Conservation (phyloP, 2,329 filamentous ascomycete genomes). For the Cadophora luteo-olivacea region DNA sequence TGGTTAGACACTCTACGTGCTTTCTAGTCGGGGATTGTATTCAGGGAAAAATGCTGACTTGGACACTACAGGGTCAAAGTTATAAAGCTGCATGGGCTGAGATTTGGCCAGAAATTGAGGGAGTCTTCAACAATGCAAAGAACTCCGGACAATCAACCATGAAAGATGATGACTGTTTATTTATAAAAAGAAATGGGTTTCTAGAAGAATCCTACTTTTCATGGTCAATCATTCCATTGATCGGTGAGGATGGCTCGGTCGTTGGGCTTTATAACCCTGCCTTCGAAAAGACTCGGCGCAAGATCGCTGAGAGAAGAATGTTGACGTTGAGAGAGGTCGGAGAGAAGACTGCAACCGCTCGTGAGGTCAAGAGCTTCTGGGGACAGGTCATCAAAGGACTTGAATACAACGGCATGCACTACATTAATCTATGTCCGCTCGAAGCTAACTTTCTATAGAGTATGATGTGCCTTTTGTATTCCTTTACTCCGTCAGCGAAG, state of each 20-base stretch:
- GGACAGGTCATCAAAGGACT: conserved; percentile 70
- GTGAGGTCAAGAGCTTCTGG: conserved; percentile 78
- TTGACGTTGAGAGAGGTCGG: conserved; percentile 79
- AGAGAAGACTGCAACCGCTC: conserved; percentile 74
- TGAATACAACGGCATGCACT: conserved; percentile 63
- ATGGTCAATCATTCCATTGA: conserved; percentile 80
- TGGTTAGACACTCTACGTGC: conserved; percentile 50
- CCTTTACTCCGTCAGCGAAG: conserved; percentile 77
- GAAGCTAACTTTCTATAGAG: conserved; percentile 45
- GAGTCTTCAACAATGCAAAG: conserved; percentile 71
- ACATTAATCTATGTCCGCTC: not conserved
- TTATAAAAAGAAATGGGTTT: conserved; percentile 72
- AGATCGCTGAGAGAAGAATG: conserved; percentile 82
- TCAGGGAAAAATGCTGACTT: conserved; percentile 19
- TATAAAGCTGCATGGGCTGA: conserved; percentile 74
- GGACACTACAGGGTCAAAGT: conserved; percentile 57
- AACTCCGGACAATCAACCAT: conserved; percentile 78
- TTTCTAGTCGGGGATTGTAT: not conserved
- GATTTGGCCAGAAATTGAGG: conserved; percentile 75
- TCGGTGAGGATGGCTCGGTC: conserved; percentile 76
- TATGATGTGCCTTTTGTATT: conserved; percentile 78
- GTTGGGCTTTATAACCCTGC: conserved; percentile 80
- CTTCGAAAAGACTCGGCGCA: conserved; percentile 81
- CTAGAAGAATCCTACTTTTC: conserved; percentile 84
- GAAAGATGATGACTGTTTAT: conserved; percentile 83